A percentile compares a stretch with the other conserved stretches of the same genome.
These are phyloP conservation scores for Candida oleophila DNA, from an alignment of 805 yeast species.

Conservation along the genomic window DNA sequence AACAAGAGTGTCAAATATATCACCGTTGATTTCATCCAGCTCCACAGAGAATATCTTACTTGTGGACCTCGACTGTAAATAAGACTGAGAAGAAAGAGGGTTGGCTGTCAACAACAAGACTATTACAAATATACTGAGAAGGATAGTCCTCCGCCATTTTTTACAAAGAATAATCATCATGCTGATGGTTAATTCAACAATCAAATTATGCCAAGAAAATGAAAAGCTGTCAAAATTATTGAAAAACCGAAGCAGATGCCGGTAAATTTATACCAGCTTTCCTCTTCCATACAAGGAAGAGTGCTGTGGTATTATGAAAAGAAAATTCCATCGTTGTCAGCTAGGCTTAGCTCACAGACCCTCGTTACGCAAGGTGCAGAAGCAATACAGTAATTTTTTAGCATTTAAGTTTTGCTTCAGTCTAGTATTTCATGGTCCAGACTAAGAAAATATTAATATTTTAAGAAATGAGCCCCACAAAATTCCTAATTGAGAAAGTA, in stretches of 20 bases:
- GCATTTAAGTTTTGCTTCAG: neutral
- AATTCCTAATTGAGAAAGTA: neutral
- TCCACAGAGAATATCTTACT: neutral
- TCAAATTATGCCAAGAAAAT: neutral
- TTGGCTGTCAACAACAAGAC: neutral
- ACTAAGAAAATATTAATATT: neutral
- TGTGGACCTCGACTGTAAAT: neutral
- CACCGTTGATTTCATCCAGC: neutral
- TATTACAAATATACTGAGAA: neutral
- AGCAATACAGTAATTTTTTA: too few species aligned
- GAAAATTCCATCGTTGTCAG: too few species aligned
- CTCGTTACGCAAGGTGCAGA: too few species aligned
- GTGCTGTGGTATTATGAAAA: too few species aligned
- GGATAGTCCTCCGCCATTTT: neutral
- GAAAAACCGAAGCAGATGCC: neutral
- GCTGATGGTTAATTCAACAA: neutral
- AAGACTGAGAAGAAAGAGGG: neutral
- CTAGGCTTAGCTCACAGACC: too few species aligned
- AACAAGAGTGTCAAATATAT: slow-evolving; percentile 7
- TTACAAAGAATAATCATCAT: neutral
- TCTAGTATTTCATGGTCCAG: neutral
- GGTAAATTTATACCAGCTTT: neutral
- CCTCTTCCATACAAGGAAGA: too few species aligned
- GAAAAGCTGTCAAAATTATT: neutral
- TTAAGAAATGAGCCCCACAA: neutral